Evolutionary conservation across 2,329 filamentous ascomycete genomes (phyloP), one percentile per base, ranked within the genome.

Genomic region (Metarhizium rileyi): DNA sequence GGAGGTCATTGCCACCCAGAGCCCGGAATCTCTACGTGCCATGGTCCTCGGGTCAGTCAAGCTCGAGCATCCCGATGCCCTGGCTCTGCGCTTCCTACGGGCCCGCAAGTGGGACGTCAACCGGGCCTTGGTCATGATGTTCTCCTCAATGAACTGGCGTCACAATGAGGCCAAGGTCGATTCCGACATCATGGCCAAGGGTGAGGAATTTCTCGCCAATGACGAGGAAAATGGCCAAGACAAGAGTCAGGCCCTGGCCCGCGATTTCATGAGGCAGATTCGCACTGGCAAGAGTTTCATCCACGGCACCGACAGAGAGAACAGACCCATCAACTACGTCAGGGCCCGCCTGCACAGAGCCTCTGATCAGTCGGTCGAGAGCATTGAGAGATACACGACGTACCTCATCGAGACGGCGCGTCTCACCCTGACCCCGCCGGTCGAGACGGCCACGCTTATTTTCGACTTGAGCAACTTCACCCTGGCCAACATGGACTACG

Each of bases 401-500:
- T 66, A 71, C 49, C 63, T 63, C 14, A 69, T 71, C 30, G 69
- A 71, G 59, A 68, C 56, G 27, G 36, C 52, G 14, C 50, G 52
- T 26, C 46, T 56, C 14, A 44, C 51, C 1, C 38, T 56, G 23
- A 41, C 50, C 5, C 44, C 53, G 14, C 52, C 53, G 5, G 50
- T 56, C 25, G 56, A 57, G 43, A 57, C 56, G 9, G 56, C 53
- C n/a, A 58, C 22, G 27, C 52, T 89, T 50, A 66, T 88, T 47
- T 88, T 89, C 60, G 85, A 89, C 64, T 83, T 88, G 76, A 84
- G 76, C 7, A 73, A 78, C 53, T 88, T 88, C 61, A 77, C 77
- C 14, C 71, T 88, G 62, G 75, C 80, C 10, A 88, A 89, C 66
- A 87, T 89, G 75, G 85, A 89, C 64, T 88, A 87, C 62, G 75